These are phyloP conservation scores for Amanita thiersii DNA, from an alignment of 768 basidiomycete species.

Conservation along the genomic window DNA sequence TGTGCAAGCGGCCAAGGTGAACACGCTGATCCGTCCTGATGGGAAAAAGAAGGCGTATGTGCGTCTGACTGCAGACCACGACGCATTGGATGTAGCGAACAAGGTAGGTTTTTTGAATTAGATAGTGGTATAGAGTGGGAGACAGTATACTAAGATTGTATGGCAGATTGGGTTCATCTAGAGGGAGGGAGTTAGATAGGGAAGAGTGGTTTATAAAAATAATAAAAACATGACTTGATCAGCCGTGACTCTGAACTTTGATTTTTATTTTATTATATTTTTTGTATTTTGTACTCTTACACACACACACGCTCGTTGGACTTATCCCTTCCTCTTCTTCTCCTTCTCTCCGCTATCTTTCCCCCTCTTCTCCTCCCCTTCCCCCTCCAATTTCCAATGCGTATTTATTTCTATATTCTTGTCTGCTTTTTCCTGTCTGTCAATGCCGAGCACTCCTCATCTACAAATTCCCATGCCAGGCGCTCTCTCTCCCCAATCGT, in stretches of 20 bases:
- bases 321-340: background rate
- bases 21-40: slow-evolving; percentile 98
- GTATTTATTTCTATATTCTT: slow-evolving; percentile 12
- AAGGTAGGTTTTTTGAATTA: slow-evolving; percentile 49
- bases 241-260: background rate
- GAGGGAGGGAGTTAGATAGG: slow-evolving; percentile 12
- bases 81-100: slow-evolving; percentile 96
- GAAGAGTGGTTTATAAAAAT: no score
- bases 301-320: background rate
- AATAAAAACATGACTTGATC: slow-evolving; percentile 1
- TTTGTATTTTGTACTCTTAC: background rate
- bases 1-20: slow-evolving; percentile 91
- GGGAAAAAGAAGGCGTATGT: slow-evolving; percentile 99
- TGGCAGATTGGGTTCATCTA: slow-evolving; percentile 90
- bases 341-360: slow-evolving; percentile 2
- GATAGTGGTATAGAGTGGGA: background rate
- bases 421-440: slow-evolving; percentile 21
- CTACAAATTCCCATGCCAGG: slow-evolving; percentile 22
- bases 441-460: slow-evolving; percentile 32
- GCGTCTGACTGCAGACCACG: slow-evolving; percentile 89
- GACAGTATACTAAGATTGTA: slow-evolving; percentile 5
- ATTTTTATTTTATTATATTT: background rate
- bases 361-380: slow-evolving; percentile 10
- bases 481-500: slow-evolving; percentile 20
- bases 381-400: background rate